These are phyloP conservation scores for Fistulifera pelliculosa DNA, from an alignment of 108 stramenopile species.

Conservation along the genomic window DNA sequence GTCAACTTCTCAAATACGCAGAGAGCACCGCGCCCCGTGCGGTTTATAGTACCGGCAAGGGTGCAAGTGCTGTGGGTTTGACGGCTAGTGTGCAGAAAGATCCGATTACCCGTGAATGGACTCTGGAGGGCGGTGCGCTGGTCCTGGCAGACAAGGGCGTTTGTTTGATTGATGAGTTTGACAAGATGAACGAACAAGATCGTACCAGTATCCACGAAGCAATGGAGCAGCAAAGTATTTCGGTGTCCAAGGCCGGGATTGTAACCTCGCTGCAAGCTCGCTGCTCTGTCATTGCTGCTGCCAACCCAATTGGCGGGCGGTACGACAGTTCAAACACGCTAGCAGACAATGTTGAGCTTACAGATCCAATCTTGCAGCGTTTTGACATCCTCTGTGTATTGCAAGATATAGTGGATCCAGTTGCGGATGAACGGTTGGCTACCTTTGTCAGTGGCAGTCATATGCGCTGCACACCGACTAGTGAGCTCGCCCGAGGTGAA, in stretches of 20 bases:
- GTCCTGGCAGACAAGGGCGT: constrained; percentile 90
- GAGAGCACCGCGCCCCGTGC: constrained; percentile 94
- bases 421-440: constrained; percentile 93
- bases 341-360: constrained; percentile 87
- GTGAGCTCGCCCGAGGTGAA: constrained; percentile 36
- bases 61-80: constrained; percentile 97
- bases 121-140: constrained; percentile 98
- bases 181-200: constrained; percentile 97
- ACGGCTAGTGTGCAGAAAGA: constrained; percentile 98
- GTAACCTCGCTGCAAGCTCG: constrained; percentile 98
- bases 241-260: constrained; percentile 98
- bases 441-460: constrained; percentile 92
- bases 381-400: constrained; percentile 98
- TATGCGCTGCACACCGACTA: constrained; percentile 69
- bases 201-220: constrained; percentile 98
- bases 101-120: constrained; percentile 97
- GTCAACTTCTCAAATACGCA: constrained; percentile 96
- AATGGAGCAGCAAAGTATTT: constrained; percentile 96
- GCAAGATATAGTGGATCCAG: constrained; percentile 96
- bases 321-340: constrained; percentile 94
- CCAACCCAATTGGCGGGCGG: constrained; percentile 93
- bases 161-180: constrained; percentile 84
- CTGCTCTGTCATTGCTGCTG: constrained; percentile 94
- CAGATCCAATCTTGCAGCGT: constrained; percentile 98
- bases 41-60: constrained; percentile 98